These are phyloP conservation scores for Polyrhizophydium stewartii DNA, from an alignment of 371 early-diverging fungal genomes.

Conservation along the genomic window DNA sequence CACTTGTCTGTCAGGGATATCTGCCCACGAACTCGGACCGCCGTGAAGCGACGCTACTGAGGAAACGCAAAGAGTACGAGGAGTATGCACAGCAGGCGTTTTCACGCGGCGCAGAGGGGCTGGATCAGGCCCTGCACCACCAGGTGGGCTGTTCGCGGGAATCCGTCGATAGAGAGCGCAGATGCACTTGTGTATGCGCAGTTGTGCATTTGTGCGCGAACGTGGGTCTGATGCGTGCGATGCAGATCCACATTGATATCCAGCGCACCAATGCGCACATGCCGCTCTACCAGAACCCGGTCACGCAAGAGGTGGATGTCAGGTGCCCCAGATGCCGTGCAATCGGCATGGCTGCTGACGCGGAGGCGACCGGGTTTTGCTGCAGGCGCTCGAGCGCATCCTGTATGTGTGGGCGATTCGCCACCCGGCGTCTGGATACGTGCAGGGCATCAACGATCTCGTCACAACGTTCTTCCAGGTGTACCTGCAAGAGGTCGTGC, in stretches of 20 bases:
- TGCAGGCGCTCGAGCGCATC: constrained; percentile 80
- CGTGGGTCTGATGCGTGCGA: too few relatives aligned
- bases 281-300: constrained; percentile 73
- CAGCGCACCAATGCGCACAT: constrained; percentile 85
- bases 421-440: constrained; percentile 98
- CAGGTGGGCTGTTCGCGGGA: constrained; percentile 52
- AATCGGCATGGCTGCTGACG: background rate
- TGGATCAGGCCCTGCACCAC: constrained; percentile 86
- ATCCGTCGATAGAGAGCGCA: background rate
- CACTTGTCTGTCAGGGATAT: constrained; percentile 55
- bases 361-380: background rate
- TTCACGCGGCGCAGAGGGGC: constrained; percentile 61
- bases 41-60: constrained; percentile 68
- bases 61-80: constrained; percentile 87
- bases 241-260: constrained; percentile 87
- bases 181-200: background rate
- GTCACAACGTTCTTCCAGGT: constrained; percentile 94
- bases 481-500: constrained; percentile 71
- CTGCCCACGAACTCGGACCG: constrained; percentile 81
- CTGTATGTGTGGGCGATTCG: constrained; percentile 96
- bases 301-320: constrained; percentile 71
- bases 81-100: constrained; percentile 79
- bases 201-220: background rate
- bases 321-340: too few relatives aligned
- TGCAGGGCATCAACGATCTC: constrained; percentile 98